phyloP scores from a whole-genome alignment of 192 early-diverging fungal genomes.

The Entomortierella parvispora region DNA sequence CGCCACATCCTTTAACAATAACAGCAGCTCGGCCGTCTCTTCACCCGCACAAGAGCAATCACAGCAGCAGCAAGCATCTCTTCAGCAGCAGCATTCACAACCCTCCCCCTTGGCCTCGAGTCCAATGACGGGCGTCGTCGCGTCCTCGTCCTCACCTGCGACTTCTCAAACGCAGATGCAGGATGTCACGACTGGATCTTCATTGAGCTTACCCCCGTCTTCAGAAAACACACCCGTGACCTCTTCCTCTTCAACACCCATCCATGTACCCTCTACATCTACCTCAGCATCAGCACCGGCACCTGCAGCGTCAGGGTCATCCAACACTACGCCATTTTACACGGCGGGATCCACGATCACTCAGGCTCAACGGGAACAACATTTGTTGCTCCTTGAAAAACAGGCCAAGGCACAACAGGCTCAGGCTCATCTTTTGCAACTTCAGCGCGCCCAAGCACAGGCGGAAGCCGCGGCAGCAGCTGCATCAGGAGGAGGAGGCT shows the following conservation, averaged over 20 bases:
- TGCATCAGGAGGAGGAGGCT: background rate
- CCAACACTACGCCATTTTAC: background rate
- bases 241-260: background rate
- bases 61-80: conserved; percentile 6
- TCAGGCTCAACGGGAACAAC: conserved; percentile 16
- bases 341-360: conserved; percentile 3
- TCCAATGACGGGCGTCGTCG: conserved; percentile 33
- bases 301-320: background rate
- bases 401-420: conserved; percentile 32
- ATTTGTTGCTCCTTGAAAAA: conserved; percentile 14
- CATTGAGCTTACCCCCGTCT: too few species aligned
- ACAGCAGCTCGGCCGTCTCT: conserved; percentile 1
- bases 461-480: background rate
- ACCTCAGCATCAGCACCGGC: background rate
- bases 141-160: conserved; percentile 12
- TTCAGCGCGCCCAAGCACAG: conserved; percentile 9
- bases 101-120: background rate
- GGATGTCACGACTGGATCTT: too few species aligned
- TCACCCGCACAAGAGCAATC: background rate
- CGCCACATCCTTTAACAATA: background rate
- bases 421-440: conserved; percentile 20
- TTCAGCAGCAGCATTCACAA: conserved; percentile 1
- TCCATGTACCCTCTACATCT: background rate
- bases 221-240: background rate
- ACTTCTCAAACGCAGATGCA: background rate